These are phyloP conservation scores for Ustilago vetiveriae DNA, from an alignment of 1,284 basidiomycete species.

Conservation along the genomic window DNA sequence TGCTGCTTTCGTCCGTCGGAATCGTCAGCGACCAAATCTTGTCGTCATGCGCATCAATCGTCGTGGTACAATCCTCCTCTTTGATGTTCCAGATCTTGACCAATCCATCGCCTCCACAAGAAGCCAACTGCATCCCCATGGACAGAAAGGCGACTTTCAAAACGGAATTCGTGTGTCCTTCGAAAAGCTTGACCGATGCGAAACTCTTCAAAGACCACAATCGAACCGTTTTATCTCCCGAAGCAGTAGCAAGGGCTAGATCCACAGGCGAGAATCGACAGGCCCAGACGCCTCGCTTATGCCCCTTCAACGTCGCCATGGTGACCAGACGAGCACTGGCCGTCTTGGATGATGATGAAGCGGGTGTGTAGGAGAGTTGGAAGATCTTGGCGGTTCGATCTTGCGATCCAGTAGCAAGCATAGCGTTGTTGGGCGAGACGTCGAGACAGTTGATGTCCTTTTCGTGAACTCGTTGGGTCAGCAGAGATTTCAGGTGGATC, in stretches of 20 bases:
- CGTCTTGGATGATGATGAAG: constrained; percentile 57
- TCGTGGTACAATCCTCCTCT: constrained; percentile 82
- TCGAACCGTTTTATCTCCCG: constrained; percentile 91
- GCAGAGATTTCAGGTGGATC: constrained; percentile 76
- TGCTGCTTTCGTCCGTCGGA: constrained; percentile 78
- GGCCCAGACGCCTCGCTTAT: constrained; percentile 95
- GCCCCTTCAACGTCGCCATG: constrained; percentile 90
- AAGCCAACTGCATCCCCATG: constrained; percentile 84
- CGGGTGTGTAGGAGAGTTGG: constrained; percentile 74
- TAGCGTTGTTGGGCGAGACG: constrained; percentile 85
- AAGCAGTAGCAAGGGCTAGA: constrained; percentile 87
- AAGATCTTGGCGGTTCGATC: constrained; percentile 94
- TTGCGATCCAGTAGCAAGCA: constrained; percentile 93
- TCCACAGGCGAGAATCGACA: constrained; percentile 87
- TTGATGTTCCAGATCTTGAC: constrained; percentile 94
- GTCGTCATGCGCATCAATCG: constrained; percentile 92
- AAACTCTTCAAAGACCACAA: constrained; percentile 83
- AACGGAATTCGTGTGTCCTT: constrained; percentile 89
- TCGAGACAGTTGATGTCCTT: constrained; percentile 99
- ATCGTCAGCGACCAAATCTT: constrained; percentile 92
- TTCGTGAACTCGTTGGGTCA: constrained; percentile 93
- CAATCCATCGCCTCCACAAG: constrained; percentile 88
- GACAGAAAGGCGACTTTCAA: constrained; percentile 89
- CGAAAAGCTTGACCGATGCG: constrained; percentile 70
- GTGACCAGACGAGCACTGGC: constrained; percentile 71